Base-by-base conservation (phyloP, 2,329 filamentous ascomycete species). In the Clarireedia sp. region DNA sequence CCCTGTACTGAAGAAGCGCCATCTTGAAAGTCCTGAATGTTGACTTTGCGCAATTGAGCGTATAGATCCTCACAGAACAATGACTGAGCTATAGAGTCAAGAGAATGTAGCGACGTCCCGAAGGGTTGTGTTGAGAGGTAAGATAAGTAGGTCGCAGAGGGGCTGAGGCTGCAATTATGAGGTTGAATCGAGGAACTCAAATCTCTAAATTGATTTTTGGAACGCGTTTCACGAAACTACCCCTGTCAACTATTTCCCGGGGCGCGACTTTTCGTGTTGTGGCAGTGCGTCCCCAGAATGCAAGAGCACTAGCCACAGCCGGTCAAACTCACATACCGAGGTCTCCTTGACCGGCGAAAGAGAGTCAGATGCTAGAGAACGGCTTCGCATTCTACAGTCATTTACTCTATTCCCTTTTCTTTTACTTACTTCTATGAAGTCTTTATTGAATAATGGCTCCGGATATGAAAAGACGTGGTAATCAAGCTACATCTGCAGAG, bases 401-500 rank as follows among this genome's bases (percentile, higher is more conserved):
- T 14, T 21, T 21, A 21, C 19, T 14, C 16, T 17, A 3, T 8
- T 41, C 8, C 4, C 17, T n/a, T 17, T 14, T 8, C 17, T 41
- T 41, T 19, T 19, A 3, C 41, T 44, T 48, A 50, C 41, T 54
- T 50, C 16, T 19, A n/a, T 36, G n/a, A 33, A 33, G 57, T 47
- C 26, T 44, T 40, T 23, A 46, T 48, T 41, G 44, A 37, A 58
- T 40, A 21, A 67, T 67, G 63, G 59, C 63, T 8, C 59, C 61
- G 29, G 60, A 64, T 50, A 43, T 49, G 14, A 62, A 57, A 57
- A 59, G 62, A 41, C 60, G 76, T 69, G 81, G 78, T 68, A 74
- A 75, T 69, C 79, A 78, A 64, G 79, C 87, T 44, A 85, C 85
- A 36, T 79, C 86, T 59, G 90, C 90, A 57, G 91, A 96, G 74